Percentiles rank a stretch among this genome's conserved stretches.
Evolutionary conservation across 2,329 filamentous ascomycete species (phyloP).

Genomic region (Sporothrix brasiliensis): DNA sequence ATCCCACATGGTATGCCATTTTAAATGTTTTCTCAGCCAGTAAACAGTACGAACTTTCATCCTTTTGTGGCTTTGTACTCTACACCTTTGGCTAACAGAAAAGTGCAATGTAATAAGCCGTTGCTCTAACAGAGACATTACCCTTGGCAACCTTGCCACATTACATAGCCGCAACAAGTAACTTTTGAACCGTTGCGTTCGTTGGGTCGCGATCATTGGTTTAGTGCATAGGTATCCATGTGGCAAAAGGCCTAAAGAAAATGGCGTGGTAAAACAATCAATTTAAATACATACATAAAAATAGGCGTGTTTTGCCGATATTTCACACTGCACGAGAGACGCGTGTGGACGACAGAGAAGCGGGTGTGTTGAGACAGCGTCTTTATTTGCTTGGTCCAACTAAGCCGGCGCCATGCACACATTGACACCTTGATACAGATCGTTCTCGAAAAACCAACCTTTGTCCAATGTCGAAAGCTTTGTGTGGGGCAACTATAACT

Average conservation of each 20-base stretch:
- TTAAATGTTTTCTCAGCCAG: not conserved
- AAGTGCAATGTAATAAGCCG: not conserved
- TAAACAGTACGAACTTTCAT: too few relatives aligned
- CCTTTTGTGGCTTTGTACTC: too few relatives aligned
- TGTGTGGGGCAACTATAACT: not conserved
- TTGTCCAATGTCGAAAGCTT: not conserved
- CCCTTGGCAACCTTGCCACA: not conserved
- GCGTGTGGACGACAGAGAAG: too few relatives aligned
- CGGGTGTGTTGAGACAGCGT: not conserved
- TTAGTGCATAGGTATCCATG: too few relatives aligned
- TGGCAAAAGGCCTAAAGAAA: too few relatives aligned
- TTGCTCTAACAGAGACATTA: not conserved
- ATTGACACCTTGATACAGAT: not conserved
- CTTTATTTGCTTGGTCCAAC: not conserved
- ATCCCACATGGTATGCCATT: not conserved
- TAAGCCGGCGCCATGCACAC: not conserved
- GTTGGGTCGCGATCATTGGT: too few relatives aligned
- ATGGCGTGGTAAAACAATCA: too few relatives aligned
- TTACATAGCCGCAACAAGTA: not conserved
- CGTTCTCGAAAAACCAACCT: slow-evolving; percentile 10
- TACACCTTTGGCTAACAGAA: too few relatives aligned
- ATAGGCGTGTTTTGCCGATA: too few relatives aligned
- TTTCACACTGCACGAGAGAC: too few relatives aligned
- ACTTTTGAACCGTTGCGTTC: too few relatives aligned
- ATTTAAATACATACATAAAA: too few relatives aligned